Conservation (phyloP, 345 rosid genomes). For the Corymbia maculata region DNA sequence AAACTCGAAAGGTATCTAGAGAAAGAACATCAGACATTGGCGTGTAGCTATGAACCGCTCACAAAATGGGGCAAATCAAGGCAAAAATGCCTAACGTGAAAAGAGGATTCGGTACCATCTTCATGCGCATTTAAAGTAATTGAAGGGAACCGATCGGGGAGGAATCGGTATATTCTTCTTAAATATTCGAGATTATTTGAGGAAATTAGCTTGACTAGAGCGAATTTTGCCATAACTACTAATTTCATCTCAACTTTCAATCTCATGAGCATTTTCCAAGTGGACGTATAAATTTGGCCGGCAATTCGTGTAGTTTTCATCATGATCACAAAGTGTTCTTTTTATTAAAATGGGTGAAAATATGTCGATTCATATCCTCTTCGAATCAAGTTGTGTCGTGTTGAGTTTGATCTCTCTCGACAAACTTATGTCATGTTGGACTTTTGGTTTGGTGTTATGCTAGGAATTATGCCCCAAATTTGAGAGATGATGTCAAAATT, state of each 20-base stretch:
- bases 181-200: not conserved
- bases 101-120: not conserved
- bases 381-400: not conserved
- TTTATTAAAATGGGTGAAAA: not conserved
- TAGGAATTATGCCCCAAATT: not conserved
- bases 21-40: not conserved
- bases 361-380: not conserved
- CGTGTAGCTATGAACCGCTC: not conserved
- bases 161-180: not conserved
- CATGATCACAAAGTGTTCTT: not conserved
- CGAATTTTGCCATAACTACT: not conserved
- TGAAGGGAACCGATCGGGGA: not conserved
- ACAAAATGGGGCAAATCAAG: not conserved
- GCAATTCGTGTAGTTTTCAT: not conserved
- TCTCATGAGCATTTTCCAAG: not conserved
- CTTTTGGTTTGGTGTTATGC: not conserved
- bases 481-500: not conserved
- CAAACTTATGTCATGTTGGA: too few species aligned
- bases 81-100: not conserved
- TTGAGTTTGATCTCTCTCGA: not conserved
- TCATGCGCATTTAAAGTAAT: not conserved
- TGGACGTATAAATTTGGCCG: not conserved
- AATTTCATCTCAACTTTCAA: not conserved
- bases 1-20: not conserved
- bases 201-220: not conserved